Conservation (phyloP, 108 stramenopile species). For the Schizochytrium sp. region DNA sequence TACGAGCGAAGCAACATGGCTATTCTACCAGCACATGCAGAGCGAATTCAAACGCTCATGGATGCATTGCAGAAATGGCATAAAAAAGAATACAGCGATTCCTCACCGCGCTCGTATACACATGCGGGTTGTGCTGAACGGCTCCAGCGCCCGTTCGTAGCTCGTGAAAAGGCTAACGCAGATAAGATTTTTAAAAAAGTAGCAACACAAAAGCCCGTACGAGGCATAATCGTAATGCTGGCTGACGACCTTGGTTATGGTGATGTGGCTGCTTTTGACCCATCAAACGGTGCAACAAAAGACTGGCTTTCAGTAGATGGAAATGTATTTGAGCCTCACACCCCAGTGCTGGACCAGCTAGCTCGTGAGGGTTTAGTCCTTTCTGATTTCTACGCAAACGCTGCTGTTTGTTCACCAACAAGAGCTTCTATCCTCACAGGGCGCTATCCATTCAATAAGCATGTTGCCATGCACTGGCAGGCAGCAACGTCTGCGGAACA, state of each 20-base stretch:
- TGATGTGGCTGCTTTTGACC: neutral
- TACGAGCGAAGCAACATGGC: neutral
- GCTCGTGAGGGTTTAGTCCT: neutral
- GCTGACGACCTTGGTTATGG: slow-evolving; percentile 38
- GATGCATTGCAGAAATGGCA: neutral
- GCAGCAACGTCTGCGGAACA: neutral
- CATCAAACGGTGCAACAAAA: neutral
- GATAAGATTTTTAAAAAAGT: too few species aligned
- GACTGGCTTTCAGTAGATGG: too few species aligned
- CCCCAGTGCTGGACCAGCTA: neutral
- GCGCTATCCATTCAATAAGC: neutral
- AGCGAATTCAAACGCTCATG: neutral
- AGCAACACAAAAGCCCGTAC: neutral
- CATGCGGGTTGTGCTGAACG: neutral
- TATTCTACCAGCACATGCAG: neutral
- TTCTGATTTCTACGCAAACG: neutral
- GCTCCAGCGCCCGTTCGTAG: neutral
- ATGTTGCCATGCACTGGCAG: slow-evolving; percentile 40
- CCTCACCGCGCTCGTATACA: neutral
- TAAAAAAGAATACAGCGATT: neutral
- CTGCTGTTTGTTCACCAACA: slow-evolving; percentile 1
- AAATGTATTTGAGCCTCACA: neutral
- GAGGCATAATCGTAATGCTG: slow-evolving; percentile 31
- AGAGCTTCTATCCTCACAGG: neutral
- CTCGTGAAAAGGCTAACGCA: neutral